Base-by-base conservation (phyloP, 2,329 filamentous ascomycete genomes). In the Penicillium sp. region DNA sequence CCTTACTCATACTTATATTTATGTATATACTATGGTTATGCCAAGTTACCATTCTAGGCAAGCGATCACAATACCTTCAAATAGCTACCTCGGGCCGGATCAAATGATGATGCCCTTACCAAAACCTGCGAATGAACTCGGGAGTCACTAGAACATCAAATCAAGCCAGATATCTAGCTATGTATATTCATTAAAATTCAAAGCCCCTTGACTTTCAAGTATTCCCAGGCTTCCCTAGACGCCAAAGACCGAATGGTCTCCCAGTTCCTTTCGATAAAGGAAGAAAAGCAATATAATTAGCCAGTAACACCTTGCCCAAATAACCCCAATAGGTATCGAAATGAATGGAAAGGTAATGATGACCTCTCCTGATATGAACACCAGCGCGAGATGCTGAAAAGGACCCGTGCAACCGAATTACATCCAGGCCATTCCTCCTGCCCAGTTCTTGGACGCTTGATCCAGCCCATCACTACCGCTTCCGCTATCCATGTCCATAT, bases 401-500 rank as follows among this genome's bases (percentile, higher is more conserved):
- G 22, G 12, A n/a, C n/a, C 24, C 13, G 21, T 28, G 19, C 8
- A 21, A 31, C 12, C 7, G 48, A 37, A 54, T 56, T 43, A 66
- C 57, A 65, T 65, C 69, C 68, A 69, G 10, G 61, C 57, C 43
- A 64, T 55, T 4, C 58, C 56, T 4, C 61, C 64, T 43, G 58
- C 54, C 62, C 61, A 66, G 53, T 48, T 55, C 44, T 61, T 61
- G 9, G 61, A 48, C 31, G 44, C 38, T 17, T 53, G 39, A 22
- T 48, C 43, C 15, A 61, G 55, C 38, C 57, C 44, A 39, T 64
- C 53, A 24, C 54, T 58, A 31, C 55, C 53, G 12, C 31, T 31
- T 13, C 19, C 17, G 7, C 43, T 28, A 26, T 62, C 59, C 24
- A 26, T 9, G 2, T 26, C 24, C 31, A 59, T 59, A 33, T 69